These are phyloP conservation scores for Collybia nuda DNA, from an alignment of 768 basidiomycete genomes.

Conservation along the genomic window DNA sequence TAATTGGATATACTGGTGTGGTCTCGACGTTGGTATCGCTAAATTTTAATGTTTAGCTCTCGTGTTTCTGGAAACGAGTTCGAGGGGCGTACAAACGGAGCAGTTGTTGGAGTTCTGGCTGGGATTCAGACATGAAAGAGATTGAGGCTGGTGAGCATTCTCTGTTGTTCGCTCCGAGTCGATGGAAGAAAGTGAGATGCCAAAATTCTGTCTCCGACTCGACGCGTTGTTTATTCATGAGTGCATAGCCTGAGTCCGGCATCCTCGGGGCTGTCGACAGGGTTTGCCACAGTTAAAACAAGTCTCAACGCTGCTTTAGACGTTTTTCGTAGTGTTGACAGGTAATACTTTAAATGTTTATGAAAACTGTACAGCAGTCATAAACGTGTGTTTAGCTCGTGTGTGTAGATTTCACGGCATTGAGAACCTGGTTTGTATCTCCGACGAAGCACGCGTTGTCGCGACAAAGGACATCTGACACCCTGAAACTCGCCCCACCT, in stretches of 20 bases:
- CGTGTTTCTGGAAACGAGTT: not conserved
- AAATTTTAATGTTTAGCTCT: not conserved
- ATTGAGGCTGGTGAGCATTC: not conserved
- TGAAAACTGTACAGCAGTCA: not conserved
- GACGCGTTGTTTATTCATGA: constrained; percentile 14
- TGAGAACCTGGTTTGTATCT: constrained; percentile 20
- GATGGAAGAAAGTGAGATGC: not conserved
- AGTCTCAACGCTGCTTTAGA: no score
- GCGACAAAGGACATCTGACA: constrained; percentile 22
- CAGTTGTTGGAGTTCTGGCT: constrained; percentile 42
- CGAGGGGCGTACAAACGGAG: constrained; percentile 35
- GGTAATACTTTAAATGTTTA: no score
- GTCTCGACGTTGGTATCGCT: constrained; percentile 50
- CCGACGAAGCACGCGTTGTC: constrained; percentile 36
- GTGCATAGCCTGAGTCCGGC: not conserved
- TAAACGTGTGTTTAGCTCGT: not conserved
- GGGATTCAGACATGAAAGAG: constrained; percentile 33
- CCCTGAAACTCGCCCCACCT: constrained; percentile 28
- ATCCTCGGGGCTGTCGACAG: not conserved
- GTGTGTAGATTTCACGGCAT: not conserved
- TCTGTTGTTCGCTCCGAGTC: not conserved
- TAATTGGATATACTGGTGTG: constrained; percentile 75
- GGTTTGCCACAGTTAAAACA: not conserved
- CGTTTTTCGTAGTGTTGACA: no score
- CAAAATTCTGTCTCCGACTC: constrained; percentile 12